Base-by-base conservation (phyloP, 192 early-diverging fungal genomes). In the Kickxella alabastrina region DNA sequence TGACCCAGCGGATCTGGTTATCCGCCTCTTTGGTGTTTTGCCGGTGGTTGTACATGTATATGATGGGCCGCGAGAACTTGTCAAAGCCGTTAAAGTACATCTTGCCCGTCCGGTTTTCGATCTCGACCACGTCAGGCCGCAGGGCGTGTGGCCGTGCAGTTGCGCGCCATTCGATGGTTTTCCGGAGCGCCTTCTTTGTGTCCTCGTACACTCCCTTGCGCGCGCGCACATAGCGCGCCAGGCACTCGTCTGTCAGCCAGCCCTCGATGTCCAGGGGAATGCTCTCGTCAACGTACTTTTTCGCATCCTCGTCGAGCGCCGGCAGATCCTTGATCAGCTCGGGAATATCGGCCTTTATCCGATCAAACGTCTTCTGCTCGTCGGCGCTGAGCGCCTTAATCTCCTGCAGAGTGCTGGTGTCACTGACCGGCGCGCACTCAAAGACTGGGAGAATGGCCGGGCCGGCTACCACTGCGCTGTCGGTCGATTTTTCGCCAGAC, bases 61-160 rank as follows among this genome's bases (percentile, higher is more conserved):
- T 68, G 36, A 90, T 48, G 4, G 90, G 88, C 13, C 89, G 80
- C 2, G 87, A 87, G 32, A 72, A 52, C 56, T 74, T 80, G 74
- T 91, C 88, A 54, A 90, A 92, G 6, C 93, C 93, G 67, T 82
- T 83, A 32, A 91, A 66, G 64, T 90, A 86, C 67, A 85, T 74
- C 75, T 95, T 95, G 43, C 92, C 95, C 8, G 85, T 85, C 14
- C 78, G 67, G 31, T 78, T 80, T 75, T 94, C 92, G 42, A 79
- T 65, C 64, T 84, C 85, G 28, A 97, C 81, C 12, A 82, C 82
- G 7, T 87, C 83, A 4, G 87, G 78, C 18, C 83, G 79, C 44
- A 92, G 82, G 0, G 77, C 54, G 36, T 83, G 71, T 17, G 92
- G 91, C 18, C 81, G 63, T 50, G 83, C 88, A 2, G 79, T 70